A percentile compares a stretch with the other conserved stretches of the same genome.
phyloP scores from a whole-genome alignment of 148 eudicot species.

The Amaranthus palmeri region DNA sequence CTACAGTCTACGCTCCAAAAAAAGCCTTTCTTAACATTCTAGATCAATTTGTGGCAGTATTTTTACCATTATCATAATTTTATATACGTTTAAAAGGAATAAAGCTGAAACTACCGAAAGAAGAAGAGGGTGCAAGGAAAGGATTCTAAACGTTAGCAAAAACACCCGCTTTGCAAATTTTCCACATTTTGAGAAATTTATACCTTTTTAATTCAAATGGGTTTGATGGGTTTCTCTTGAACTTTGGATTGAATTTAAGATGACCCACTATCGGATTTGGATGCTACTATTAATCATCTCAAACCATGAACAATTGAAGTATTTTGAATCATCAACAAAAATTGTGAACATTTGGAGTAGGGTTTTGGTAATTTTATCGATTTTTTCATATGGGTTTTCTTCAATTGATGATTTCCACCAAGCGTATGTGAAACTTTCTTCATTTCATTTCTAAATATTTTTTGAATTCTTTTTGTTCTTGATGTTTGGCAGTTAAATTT shows the following conservation, averaged over 20 bases:
- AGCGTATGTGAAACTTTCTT: conserved; percentile 51
- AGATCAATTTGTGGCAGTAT: no score
- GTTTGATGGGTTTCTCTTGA: conserved; percentile 1
- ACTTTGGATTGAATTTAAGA: no score
- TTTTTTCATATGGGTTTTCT: no score
- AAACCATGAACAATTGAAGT: no score
- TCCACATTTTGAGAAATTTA: conserved; percentile 7
- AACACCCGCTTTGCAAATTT: neutral
- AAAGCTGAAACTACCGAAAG: neutral
- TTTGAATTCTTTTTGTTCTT: no score
- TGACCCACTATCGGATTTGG: conserved; percentile 20
- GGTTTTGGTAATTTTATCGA: conserved; percentile 28
- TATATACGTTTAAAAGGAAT: no score
- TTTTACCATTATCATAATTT: no score
- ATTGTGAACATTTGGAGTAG: conserved; percentile 42
- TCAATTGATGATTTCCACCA: conserved; percentile 52
- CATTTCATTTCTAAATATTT: conserved; percentile 5
- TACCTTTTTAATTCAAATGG: conserved; percentile 9
- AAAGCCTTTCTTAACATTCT: no score
- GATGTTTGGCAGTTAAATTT: neutral
- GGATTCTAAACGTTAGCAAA: conserved; percentile 17
- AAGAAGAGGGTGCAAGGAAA: conserved; percentile 15
- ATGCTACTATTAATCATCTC: no score
- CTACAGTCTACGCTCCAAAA: no score
- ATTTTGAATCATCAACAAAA: conserved; percentile 15